These are phyloP conservation scores for Blastobotrys robertii DNA, from an alignment of 805 yeast species.

Conservation along the genomic window DNA sequence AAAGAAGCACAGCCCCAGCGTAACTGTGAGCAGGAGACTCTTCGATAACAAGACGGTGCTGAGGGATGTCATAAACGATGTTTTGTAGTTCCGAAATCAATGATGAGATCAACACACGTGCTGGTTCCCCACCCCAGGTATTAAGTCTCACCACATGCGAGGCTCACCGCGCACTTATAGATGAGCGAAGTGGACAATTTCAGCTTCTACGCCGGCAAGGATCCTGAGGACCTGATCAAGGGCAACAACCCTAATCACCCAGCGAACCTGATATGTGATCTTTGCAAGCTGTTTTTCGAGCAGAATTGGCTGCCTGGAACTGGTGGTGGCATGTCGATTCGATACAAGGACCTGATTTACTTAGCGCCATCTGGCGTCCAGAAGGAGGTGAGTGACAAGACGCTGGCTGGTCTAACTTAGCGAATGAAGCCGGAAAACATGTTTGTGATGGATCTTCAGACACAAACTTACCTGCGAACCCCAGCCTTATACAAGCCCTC, in stretches of 20 bases:
- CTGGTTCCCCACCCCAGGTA: no score
- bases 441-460: slow-evolving; percentile 59
- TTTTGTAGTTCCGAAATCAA: no score
- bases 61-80: no score
- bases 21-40: no score
- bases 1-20: not conserved
- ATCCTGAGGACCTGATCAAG: slow-evolving; percentile 12
- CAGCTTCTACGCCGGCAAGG: not conserved
- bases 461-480: slow-evolving; percentile 42
- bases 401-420: slow-evolving; percentile 6
- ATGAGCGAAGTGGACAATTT: not conserved
- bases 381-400: slow-evolving; percentile 46
- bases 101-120: no score
- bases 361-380: slow-evolving; percentile 96
- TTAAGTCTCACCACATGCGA: no score
- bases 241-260: slow-evolving; percentile 58
- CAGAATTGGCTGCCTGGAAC: slow-evolving; percentile 94
- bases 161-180: no score
- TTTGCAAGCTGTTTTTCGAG: slow-evolving; percentile 65
- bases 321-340: slow-evolving; percentile 87
- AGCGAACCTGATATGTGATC: slow-evolving; percentile 72
- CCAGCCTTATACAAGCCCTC: slow-evolving; percentile 74
- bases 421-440: slow-evolving; percentile 71
- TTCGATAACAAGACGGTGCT: no score
- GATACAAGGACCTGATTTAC: slow-evolving; percentile 46